Evolutionary conservation across 2,329 filamentous ascomycete species (phyloP), one percentile per base, ranked within the genome.

Genomic region (Parafenestella ontariensis): DNA sequence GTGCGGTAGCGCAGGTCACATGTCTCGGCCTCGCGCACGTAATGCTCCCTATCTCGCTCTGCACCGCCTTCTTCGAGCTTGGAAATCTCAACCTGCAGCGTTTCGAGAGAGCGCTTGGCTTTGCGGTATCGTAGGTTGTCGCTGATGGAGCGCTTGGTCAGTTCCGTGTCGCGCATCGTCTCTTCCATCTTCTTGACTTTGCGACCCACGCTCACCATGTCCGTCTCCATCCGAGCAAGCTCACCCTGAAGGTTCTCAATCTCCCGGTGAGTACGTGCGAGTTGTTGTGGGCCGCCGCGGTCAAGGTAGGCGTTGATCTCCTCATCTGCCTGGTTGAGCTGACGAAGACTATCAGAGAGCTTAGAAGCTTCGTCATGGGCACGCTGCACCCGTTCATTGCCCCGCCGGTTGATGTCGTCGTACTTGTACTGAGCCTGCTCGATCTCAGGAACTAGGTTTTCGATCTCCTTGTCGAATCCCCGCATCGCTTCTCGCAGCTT

Each of bases 51-150:
- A 76, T 98, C 92, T 39, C 90, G 89, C 59, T 90, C 88, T 1
- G 92, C 92, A 70, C 95, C 91, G 59, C 92, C 88, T 10, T 84
- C 82, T 74, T 93, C 87, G 5, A 99, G 83, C 54, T 90, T 85
- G 36, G 79, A 75, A 59, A 99, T 93, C 56, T 95, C 90, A 17
- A 76, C 74, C 49, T 85, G 79, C 6, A 97, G 83, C 3, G 79
- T 80, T 37, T 90, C 83, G 1, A 97, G 82, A 33, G 88, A 83
- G 49, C 87, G 84, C 51, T 87, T 81, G 56, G 90, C 89, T 70
- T 89, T 89, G 53, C 95, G 90, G 73, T 92, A 96, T 58, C 88
- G 88, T 46, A 98, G 79, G 67, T 99, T 99, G 72, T 98, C 92
- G 20, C 82, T 83, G 64, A 99, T 96, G 60, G 91, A 92, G 66